phyloP scores from a whole-genome alignment of 371 early-diverging fungal genomes.

The Coelomomyces lativittatus region DNA sequence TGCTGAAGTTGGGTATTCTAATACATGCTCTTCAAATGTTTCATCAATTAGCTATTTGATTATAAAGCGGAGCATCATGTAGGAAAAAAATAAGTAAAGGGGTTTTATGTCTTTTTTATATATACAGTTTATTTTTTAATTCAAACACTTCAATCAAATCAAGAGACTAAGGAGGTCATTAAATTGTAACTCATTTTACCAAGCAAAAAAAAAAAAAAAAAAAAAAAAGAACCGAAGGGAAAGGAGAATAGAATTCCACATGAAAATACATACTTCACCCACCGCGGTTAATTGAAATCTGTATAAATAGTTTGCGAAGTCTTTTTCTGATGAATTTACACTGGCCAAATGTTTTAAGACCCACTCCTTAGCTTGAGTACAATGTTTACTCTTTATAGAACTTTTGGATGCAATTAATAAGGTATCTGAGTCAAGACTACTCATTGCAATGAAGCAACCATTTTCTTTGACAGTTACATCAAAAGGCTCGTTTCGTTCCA shows the following conservation, averaged over 20 bases:
- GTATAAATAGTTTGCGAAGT: conserved; percentile 53
- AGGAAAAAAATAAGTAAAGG: neutral
- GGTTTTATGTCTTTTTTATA: too few species aligned
- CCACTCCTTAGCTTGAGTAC: conserved; percentile 62
- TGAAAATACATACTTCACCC: conserved; percentile 57
- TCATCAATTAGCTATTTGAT: conserved; percentile 82
- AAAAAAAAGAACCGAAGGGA: neutral
- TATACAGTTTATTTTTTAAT: too few species aligned
- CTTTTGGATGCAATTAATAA: conserved; percentile 86
- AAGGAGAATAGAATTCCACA: too few species aligned
- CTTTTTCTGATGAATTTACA: conserved; percentile 29
- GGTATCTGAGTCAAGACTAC: conserved; percentile 36
- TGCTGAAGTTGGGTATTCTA: conserved; percentile 56
- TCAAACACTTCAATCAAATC: too few species aligned
- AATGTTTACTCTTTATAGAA: conserved; percentile 26
- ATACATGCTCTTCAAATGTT: conserved; percentile 78
- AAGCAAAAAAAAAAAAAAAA: neutral
- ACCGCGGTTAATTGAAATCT: conserved; percentile 59
- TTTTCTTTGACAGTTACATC: conserved; percentile 85
- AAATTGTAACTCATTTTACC: too few species aligned
- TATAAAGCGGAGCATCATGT: conserved; percentile 1
- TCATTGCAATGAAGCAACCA: conserved; percentile 78
- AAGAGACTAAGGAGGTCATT: too few species aligned
- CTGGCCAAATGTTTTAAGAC: conserved; percentile 41
- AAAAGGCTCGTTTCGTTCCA: conserved; percentile 31